A percentile compares a stretch with the other conserved stretches of the same genome.
These are phyloP conservation scores for Pythium aphanidermatum DNA, from an alignment of 352 stramenopile species.

Conservation along the genomic window DNA sequence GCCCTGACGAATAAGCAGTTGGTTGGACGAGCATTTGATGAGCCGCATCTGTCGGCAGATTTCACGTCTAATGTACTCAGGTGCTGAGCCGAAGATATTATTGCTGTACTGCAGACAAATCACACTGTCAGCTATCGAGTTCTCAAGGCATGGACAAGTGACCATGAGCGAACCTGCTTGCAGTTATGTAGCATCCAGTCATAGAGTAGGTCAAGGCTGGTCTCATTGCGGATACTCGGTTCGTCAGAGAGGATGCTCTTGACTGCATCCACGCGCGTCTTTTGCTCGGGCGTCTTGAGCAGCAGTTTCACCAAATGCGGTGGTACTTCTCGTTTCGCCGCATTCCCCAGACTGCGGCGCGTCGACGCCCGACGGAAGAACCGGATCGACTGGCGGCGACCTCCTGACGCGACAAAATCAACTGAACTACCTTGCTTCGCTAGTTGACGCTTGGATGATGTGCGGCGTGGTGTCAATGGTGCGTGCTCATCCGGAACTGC, in stretches of 20 bases:
- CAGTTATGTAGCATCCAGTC: slow-evolving; percentile 79
- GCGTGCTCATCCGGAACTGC: too few species aligned
- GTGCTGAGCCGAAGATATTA: slow-evolving; percentile 71
- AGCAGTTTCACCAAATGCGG: slow-evolving; percentile 52
- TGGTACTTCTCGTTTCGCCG: slow-evolving; percentile 27
- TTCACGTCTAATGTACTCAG: slow-evolving; percentile 71
- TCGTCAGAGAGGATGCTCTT: slow-evolving; percentile 53
- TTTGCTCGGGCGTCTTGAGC: slow-evolving; percentile 45
- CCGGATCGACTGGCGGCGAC: slow-evolving; percentile 7
- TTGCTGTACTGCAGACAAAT: slow-evolving; percentile 45
- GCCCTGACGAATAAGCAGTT: slow-evolving; percentile 60
- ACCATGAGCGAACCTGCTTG: too few species aligned
- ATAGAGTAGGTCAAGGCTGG: slow-evolving; percentile 66
- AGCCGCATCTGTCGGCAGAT: slow-evolving; percentile 76
- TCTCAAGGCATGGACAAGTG: too few species aligned
- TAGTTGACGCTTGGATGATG: slow-evolving; percentile 4
- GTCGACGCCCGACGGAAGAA: slow-evolving; percentile 11
- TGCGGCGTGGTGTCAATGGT: too few species aligned
- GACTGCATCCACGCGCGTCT: slow-evolving; percentile 38
- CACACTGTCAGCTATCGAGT: too few species aligned
- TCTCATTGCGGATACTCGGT: slow-evolving; percentile 43
- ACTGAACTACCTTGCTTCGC: background rate
- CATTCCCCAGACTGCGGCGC: background rate
- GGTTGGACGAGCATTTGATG: slow-evolving; percentile 43
- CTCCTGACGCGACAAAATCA: background rate